phyloP scores from a whole-genome alignment of 1,284 basidiomycete species.

The Apiotrichum mycotoxinovorans region DNA sequence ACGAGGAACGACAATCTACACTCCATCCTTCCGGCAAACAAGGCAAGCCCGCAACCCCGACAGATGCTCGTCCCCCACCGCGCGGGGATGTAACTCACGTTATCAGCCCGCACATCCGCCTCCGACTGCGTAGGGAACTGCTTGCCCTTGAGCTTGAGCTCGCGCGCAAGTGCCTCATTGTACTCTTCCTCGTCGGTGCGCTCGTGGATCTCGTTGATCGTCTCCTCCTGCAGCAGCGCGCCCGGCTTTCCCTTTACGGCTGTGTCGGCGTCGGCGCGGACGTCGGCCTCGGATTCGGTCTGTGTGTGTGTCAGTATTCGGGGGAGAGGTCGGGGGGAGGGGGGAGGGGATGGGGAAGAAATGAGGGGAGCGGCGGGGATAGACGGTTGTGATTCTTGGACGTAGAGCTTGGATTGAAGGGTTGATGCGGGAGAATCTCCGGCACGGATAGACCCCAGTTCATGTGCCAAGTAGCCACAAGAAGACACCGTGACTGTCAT shows the following conservation, averaged over 20 bases:
- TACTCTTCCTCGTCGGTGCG: neutral
- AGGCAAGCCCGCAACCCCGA: too few relatives aligned
- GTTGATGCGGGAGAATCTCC: too few relatives aligned
- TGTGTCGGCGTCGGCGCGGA: conserved; percentile 7
- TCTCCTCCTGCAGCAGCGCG: conserved; percentile 6
- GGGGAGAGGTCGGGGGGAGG: neutral
- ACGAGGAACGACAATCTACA: too few relatives aligned
- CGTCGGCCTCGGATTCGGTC: conserved; percentile 19
- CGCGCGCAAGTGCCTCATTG: conserved; percentile 1
- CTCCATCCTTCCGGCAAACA: too few relatives aligned
- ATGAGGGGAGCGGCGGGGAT: too few relatives aligned
- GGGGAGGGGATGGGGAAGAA: neutral
- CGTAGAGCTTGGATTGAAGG: too few relatives aligned
- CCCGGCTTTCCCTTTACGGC: conserved; percentile 3
- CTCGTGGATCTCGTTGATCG: conserved; percentile 1
- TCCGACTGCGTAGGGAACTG: neutral
- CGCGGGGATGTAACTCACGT: too few relatives aligned
- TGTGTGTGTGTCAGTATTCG: neutral
- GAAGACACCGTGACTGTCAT: too few relatives aligned
- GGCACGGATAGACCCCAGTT: too few relatives aligned
- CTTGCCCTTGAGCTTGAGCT: neutral
- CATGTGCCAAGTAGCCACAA: too few relatives aligned
- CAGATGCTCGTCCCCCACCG: too few relatives aligned
- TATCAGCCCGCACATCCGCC: neutral
- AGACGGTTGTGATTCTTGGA: too few relatives aligned